Evolutionary conservation across 441 rosid species (phyloP), one percentile per base, ranked within the genome.

Genomic region (California macrophylla): DNA sequence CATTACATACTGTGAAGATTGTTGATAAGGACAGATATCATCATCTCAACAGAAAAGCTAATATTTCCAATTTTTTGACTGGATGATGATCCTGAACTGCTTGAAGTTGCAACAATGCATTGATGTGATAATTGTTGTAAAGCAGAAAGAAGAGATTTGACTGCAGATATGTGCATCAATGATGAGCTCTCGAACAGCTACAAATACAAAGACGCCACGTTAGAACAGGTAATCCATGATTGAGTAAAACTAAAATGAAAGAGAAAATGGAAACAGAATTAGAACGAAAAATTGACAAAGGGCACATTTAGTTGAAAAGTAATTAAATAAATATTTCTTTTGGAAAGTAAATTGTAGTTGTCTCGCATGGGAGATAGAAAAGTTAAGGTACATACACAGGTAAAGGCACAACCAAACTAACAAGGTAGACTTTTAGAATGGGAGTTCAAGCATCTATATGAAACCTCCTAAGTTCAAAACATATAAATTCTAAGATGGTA

Each of bases 121-220:
- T 95, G 97, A 79, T 87, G 87, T 54, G 97, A 92, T 76, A 95
- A 71, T 81, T 89, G 92, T 66, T 79, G 81, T 58, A 95, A 87
- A 66, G 98, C 97, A 82, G 88, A 86, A 66, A 95, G 91, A 81
- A 95, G 99, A 70, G 99, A 88, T 80, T 89, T 89, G 76, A 95
- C 98, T 36, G 99, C 96, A 74, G 96, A 88, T 76, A 89, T 77
- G 80, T 90, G 91, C 99, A 95, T 95, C 85, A 92, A 76, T 60
- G 96, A 96, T 13, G 99, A 95, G 90, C 99, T 95, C 86, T 92
- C 98, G 76, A 95, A 95, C 70, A 95, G 85, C 99, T 94, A 71
- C 71, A 72, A 67, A 76, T 74, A 77, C 58, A 34, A 78, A 78
- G 69, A 79, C 65, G 69, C 67, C 26, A 71, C 64, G 81, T 88